A percentile compares a stretch with the other conserved stretches of the same genome.
These are phyloP conservation scores for Mycena floridula DNA, from an alignment of 768 basidiomycete genomes.

Conservation along the genomic window DNA sequence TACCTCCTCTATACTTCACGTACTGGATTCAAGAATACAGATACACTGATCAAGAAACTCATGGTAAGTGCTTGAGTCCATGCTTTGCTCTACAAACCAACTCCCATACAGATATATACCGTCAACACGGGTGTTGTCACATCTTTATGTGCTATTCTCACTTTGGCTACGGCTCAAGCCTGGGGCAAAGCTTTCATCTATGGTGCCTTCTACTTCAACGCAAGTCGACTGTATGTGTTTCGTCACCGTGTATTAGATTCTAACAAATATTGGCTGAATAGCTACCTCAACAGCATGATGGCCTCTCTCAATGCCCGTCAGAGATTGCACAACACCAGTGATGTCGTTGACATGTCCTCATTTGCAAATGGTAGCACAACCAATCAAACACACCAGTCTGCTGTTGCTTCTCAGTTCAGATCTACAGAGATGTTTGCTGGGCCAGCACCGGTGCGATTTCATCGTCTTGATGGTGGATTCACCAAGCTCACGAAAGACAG, in stretches of 20 bases:
- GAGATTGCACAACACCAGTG: not conserved
- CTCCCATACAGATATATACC: not conserved
- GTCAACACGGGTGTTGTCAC: not conserved
- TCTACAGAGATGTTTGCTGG: no score
- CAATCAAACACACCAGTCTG: no score
- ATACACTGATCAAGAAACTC: not conserved
- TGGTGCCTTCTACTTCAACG: not conserved
- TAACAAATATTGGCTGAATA: no score
- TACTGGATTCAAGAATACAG: not conserved
- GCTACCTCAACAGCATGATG: not conserved
- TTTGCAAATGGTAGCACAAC: no score
- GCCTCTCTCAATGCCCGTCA: slow-evolving; percentile 1
- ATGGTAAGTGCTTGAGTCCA: no score
- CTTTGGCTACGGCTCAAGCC: not conserved
- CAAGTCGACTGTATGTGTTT: not conserved
- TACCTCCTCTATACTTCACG: not conserved
- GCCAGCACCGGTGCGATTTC: no score
- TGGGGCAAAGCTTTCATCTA: not conserved
- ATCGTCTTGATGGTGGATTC: no score
- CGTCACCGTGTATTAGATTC: no score
- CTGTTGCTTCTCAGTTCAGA: no score
- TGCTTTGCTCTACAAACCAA: no score
- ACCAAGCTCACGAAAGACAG: no score
- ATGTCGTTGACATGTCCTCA: not conserved
- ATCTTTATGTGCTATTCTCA: not conserved